Conservation (phyloP, 2,329 filamentous ascomycete species). For the Fusarium sp. region DNA sequence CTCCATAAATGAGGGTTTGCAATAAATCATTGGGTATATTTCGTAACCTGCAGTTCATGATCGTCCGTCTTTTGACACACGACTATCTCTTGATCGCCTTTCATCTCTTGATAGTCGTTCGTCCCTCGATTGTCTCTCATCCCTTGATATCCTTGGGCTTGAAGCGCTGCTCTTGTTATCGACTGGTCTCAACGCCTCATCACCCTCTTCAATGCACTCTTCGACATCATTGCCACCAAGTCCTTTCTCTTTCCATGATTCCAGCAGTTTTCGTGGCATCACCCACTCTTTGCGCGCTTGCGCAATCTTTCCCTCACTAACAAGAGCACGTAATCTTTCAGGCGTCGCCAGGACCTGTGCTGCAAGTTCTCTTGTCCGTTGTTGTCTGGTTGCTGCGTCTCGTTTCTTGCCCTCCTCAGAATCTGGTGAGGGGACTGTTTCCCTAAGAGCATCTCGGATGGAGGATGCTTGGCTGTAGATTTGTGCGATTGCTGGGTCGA, state of each 20-base stretch:
- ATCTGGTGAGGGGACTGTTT: conserved; percentile 56
- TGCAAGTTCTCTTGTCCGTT: conserved; percentile 63
- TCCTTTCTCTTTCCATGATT: conserved; percentile 62
- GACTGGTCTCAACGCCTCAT: conserved; percentile 53
- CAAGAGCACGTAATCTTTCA: conserved; percentile 63
- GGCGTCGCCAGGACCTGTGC: conserved; percentile 69
- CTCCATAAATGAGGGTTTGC: not conserved
- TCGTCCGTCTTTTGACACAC: conserved; percentile 28
- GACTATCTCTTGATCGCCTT: conserved; percentile 26
- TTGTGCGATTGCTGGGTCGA: conserved; percentile 76
- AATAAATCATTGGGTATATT: conserved; percentile 35
- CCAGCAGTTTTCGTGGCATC: conserved; percentile 59
- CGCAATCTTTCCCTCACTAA: conserved; percentile 65
- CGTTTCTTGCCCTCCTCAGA: conserved; percentile 49
- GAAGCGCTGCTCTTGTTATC: conserved; percentile 24
- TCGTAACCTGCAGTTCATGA: conserved; percentile 22
- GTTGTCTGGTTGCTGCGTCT: conserved; percentile 45
- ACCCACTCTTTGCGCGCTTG: conserved; percentile 68
- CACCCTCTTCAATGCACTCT: conserved; percentile 62
- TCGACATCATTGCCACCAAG: conserved; percentile 63
- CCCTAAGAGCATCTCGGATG: conserved; percentile 61
- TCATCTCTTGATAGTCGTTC: conserved; percentile 30
- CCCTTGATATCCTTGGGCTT: conserved; percentile 34
- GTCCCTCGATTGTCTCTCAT: conserved; percentile 30
- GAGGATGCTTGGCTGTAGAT: conserved; percentile 70